phyloP scores from a whole-genome alignment of 208 protist genomes.

The Naegleria lovaniensis region DNA sequence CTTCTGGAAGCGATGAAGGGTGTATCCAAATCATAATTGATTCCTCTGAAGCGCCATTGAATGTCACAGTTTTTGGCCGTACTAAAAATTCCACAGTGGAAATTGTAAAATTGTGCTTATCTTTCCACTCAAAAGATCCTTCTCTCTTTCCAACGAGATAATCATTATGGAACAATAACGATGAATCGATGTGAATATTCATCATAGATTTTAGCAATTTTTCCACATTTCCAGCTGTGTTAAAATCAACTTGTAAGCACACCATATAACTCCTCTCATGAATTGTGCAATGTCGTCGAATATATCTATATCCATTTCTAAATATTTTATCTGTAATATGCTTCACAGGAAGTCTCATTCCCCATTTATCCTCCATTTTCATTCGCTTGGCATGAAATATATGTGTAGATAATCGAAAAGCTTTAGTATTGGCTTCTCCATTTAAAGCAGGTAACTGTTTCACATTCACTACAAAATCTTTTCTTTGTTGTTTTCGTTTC shows the following conservation, averaged over 20 bases:
- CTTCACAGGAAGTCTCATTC: neutral
- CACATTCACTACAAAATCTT: neutral
- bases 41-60: neutral
- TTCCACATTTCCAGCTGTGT: neutral
- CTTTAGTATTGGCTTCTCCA: neutral
- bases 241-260: neutral
- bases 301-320: neutral
- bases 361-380: conserved; percentile 11
- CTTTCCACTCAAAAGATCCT: neutral
- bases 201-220: neutral
- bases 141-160: neutral
- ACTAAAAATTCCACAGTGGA: neutral
- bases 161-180: neutral
- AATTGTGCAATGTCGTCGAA: neutral
- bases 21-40: neutral
- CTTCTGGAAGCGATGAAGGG: neutral
- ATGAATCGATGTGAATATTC: neutral
- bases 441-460: neutral
- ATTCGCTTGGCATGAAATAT: conserved; percentile 17
- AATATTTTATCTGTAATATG: conserved; percentile 8
- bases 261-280: conserved; percentile 5
- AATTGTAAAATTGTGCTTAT: neutral
- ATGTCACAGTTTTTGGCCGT: neutral
- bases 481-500: neutral
- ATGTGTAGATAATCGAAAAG: neutral